phyloP scores from a whole-genome alignment of 139 green algal genomes.

The Tetraselmis striata region DNA sequence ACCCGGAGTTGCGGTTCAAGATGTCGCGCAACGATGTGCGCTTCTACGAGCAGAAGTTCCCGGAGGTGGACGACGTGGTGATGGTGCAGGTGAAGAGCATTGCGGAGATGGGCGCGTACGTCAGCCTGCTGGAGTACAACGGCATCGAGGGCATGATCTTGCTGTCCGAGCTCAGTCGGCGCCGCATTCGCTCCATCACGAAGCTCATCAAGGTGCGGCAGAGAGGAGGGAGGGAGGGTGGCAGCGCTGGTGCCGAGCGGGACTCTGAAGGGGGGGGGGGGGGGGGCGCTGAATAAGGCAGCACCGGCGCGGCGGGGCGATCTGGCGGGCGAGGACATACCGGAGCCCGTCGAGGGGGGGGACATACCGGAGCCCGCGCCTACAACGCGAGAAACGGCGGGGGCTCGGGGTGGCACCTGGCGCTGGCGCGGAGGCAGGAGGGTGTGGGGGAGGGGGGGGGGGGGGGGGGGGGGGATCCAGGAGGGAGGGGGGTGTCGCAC shows the following conservation, averaged over 20 bases:
- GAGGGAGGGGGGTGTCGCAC: too few relatives aligned
- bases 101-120: slow-evolving; percentile 99
- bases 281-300: too few relatives aligned
- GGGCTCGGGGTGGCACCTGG: too few relatives aligned
- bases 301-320: too few relatives aligned
- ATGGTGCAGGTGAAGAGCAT: slow-evolving; percentile 93
- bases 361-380: too few relatives aligned
- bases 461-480: too few relatives aligned
- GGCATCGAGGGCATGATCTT: slow-evolving; percentile 97
- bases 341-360: too few relatives aligned
- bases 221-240: not conserved
- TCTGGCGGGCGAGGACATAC: too few relatives aligned
- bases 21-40: slow-evolving; percentile 57
- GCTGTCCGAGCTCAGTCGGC: slow-evolving; percentile 92
- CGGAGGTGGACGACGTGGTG: slow-evolving; percentile 96
- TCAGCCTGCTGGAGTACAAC: slow-evolving; percentile 90
- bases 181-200: slow-evolving; percentile 96
- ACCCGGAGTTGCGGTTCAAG: not conserved
- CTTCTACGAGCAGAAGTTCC: slow-evolving; percentile 93
- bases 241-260: slow-evolving; percentile 1
- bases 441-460: too few relatives aligned
- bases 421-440: too few relatives aligned
- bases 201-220: slow-evolving; percentile 95
- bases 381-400: too few relatives aligned
- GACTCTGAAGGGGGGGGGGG: too few relatives aligned